Evolutionary conservation across 192 early-diverging fungal species (phyloP), one percentile per base, ranked within the genome.

Genomic region (Glomus cerebriforme): DNA sequence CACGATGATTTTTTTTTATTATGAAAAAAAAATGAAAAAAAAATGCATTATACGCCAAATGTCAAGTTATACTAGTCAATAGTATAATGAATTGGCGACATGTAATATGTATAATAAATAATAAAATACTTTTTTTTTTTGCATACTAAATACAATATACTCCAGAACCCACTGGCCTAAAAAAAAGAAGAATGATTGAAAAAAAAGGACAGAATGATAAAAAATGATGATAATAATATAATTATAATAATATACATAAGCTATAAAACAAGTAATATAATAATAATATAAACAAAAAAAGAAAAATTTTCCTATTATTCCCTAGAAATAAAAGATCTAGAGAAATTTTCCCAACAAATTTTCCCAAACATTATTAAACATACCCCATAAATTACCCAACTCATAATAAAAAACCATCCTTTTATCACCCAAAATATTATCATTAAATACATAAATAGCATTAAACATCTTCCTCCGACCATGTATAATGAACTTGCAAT

Each of bases 381-480:
- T 8, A 31, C 31, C 15, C 29, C 63, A 32, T 31, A 64, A 31
- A 26, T 8, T n/a, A 39, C 34, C 66, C 66, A 68, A 68, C 32
- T 68, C 66, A 68, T 68, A 2, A 68, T n/a, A 35, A 68, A 35
- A 7, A 68, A 35, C 66, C 66, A 68, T 8, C 66, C 34, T 9
- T 68, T 68, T 9, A 68, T 24, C 2, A 68, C 66, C 66, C 66
- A 68, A 68, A 68, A 68, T 68, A 68, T 34, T 34, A 68, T 68
- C 13, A 22, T 68, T 22, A 68, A 68, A 37, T 68, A 68, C 34
- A 34, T 19, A 37, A 68, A 7, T n/a, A 68, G 17, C 31, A 68
- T 35, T 22, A 34, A 13, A 22, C 31, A 31, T 8, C 66, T 68
- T 68, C 31, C 22, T 10, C 66, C 66, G 22, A 68, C 22, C 9